Base-by-base conservation (phyloP, 257 asterid species). In the Solanum chaucha region DNA sequence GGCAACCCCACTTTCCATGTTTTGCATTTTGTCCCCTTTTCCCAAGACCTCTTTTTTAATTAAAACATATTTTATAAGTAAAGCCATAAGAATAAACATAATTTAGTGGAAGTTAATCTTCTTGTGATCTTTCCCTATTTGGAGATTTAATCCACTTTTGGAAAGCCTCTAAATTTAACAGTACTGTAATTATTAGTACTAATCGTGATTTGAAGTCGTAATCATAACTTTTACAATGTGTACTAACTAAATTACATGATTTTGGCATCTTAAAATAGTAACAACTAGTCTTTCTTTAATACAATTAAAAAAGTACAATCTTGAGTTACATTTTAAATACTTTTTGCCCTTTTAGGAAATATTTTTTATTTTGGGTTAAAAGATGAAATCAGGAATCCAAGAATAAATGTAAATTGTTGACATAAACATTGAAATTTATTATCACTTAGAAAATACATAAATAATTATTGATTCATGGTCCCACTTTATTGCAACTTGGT, bases 281-380 rank as follows among this genome's bases (percentile, higher is more conserved):
- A 86, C 87, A 89, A 68, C 38, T 86, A 58, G 67, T 71, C 44
- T 17, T 35, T 55, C 46, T 40, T 61, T 55, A 61, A 74, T 75
- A 41, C 59, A 15, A 71, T 71, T 5, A 2, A 86, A 88, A 85
- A 87, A 87, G 84, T 83, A 86, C 30, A 34, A 11, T 22, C 1
- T 78, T 20, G 48, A 35, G 22, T 84, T 84, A 15, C 59, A 77
- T 89, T 88, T 85, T 44, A 20, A 72, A 61, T 24, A 59, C 51
- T 87, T 87, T 83, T 90, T 84, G 64, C 88, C 86, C 59, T 64
- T 89, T 85, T 89, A 67, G 87, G 89, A 80, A 90, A 89, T 90
- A 38, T 71, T 20, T 74, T 59, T 67, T 59, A 64, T 58, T 19
- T 73, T 46, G 85, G 72, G n/a, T 28, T 58, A 58, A 41, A 24